Conservation (phyloP, 805 yeast genomes). For the Candida schatavii region DNA sequence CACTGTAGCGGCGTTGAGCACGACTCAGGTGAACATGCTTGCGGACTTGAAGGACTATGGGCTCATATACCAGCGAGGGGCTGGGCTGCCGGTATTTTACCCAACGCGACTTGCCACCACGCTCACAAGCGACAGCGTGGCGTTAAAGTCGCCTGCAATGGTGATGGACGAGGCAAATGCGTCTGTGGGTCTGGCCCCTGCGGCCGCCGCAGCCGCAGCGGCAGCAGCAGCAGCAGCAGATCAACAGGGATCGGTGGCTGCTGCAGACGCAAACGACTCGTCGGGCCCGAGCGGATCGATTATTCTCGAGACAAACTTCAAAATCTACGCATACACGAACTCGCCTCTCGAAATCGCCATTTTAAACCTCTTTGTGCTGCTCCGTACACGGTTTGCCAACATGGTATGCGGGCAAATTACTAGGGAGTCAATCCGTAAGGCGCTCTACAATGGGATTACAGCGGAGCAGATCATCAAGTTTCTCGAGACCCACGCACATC, state of each 20-base stretch:
- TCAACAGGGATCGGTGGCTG: constrained; percentile 1
- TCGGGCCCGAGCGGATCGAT: constrained; percentile 56
- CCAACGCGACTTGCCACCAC: constrained; percentile 92
- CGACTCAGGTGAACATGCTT: constrained; percentile 81
- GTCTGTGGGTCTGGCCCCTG: constrained; percentile 13
- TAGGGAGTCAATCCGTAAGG: constrained; percentile 84
- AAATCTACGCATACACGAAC: constrained; percentile 87
- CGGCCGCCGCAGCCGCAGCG: constrained; percentile 6
- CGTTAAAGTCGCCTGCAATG: constrained; percentile 67
- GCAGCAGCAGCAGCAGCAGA: constrained; percentile 13
- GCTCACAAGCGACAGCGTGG: constrained; percentile 77
- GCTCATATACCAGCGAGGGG: constrained; percentile 62
- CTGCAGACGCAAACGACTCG: not conserved
- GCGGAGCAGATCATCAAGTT: constrained; percentile 93
- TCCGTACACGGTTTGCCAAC: constrained; percentile 81
- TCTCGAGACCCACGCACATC: constrained; percentile 88
- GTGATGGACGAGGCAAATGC: constrained; percentile 67
- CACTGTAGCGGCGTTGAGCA: constrained; percentile 63
- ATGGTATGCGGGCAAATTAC: constrained; percentile 93
- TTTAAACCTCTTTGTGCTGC: constrained; percentile 79
- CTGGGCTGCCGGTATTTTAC: constrained; percentile 64
- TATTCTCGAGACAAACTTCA: constrained; percentile 90
- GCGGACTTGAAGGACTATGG: constrained; percentile 92
- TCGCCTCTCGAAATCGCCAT: constrained; percentile 95
- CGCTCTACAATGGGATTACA: constrained; percentile 83